Percentiles rank a stretch among this genome's conserved stretches.
Conservation (phyloP, 805 yeast genomes). For the Teunomyces lycoperdinae region DNA sequence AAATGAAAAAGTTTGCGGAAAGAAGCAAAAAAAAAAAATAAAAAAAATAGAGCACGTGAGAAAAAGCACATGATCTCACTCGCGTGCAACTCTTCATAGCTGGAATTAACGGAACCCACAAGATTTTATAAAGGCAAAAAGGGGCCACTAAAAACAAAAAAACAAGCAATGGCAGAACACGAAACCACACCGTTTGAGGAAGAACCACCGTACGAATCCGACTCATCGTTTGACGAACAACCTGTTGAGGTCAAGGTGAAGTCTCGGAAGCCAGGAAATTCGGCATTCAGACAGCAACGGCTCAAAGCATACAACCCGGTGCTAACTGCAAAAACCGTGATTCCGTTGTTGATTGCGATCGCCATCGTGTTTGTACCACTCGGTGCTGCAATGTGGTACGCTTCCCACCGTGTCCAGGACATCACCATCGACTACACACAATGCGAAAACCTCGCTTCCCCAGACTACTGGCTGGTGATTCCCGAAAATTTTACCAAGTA, state of each 20-base stretch:
- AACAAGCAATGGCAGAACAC: neutral
- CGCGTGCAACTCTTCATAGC: neutral
- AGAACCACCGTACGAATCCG: conserved; percentile 32
- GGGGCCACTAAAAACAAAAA: neutral
- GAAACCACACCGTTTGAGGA: neutral
- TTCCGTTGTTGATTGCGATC: conserved; percentile 36
- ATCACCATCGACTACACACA: conserved; percentile 40
- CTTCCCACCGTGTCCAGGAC: conserved; percentile 37
- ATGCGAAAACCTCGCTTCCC: conserved; percentile 35
- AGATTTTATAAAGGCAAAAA: neutral
- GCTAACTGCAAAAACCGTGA: conserved; percentile 41
- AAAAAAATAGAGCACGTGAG: neutral
- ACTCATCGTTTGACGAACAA: conserved; percentile 37
- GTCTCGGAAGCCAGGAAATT: conserved; percentile 63
- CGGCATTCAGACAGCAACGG: conserved; percentile 55
- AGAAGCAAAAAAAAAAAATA: neutral
- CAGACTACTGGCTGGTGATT: conserved; percentile 30
- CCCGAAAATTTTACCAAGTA: conserved; percentile 40
- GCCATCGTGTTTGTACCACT: conserved; percentile 42
- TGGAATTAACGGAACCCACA: neutral
- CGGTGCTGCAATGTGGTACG: conserved; percentile 49
- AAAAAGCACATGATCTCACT: neutral
- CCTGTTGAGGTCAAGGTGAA: conserved; percentile 37
- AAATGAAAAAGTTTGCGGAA: neutral
- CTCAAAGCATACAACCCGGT: conserved; percentile 49